Evolutionary conservation across 2,329 filamentous ascomycete genomes (phyloP).

Genomic region (Cadophora sp.): DNA sequence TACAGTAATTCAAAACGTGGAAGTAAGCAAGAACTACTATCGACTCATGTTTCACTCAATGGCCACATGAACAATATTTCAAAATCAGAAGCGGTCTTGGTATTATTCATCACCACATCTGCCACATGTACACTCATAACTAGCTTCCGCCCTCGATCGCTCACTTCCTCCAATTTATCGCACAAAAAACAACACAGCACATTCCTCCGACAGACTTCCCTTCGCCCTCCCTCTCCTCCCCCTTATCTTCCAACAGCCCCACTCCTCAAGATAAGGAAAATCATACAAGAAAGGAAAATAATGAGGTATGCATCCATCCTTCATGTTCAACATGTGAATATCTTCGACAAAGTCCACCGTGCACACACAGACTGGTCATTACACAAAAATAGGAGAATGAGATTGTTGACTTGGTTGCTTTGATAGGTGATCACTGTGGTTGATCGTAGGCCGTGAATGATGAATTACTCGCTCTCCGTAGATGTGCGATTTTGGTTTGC

Average conservation of each 20-base stretch:
- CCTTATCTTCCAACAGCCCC: not conserved
- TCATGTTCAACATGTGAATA: conserved; percentile 21
- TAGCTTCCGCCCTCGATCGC: not conserved
- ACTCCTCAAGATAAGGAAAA: not conserved
- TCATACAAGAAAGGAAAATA: not conserved
- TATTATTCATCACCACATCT: conserved; percentile 10
- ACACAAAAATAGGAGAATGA: conserved; percentile 18
- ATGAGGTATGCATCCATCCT: conserved; percentile 11
- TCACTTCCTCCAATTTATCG: not conserved
- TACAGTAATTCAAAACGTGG: too few relatives aligned
- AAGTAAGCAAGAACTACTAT: too few relatives aligned
- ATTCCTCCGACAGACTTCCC: not conserved
- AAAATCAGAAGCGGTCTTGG: conserved; percentile 3
- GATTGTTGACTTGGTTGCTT: conserved; percentile 17
- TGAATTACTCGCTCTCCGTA: conserved; percentile 25
- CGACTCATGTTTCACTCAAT: too few relatives aligned
- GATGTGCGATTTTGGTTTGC: conserved; percentile 28
- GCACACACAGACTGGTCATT: conserved; percentile 19
- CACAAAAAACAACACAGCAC: conserved; percentile 11
- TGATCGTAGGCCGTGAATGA: conserved; percentile 21
- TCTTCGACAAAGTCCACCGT: conserved; percentile 9
- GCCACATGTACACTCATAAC: not conserved
- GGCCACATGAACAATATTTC: not conserved
- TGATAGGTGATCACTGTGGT: conserved; percentile 9
- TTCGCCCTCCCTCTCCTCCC: not conserved